phyloP scores from a whole-genome alignment of 116 monocot species.

The Thalassia testudinum region DNA sequence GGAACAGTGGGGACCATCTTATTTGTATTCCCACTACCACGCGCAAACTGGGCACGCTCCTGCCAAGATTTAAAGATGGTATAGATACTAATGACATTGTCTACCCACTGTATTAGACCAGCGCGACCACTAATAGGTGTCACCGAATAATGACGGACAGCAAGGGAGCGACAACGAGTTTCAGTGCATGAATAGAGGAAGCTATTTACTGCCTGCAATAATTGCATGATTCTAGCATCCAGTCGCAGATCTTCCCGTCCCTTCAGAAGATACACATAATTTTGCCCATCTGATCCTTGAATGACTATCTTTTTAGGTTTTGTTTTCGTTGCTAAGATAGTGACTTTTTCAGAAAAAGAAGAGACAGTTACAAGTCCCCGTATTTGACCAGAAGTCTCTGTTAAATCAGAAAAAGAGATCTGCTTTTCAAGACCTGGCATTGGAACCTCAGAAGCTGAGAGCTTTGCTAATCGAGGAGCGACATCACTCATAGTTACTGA shows the following conservation, averaged over 20 bases:
- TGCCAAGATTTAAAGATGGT: conserved; percentile 94
- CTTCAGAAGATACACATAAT: conserved; percentile 90
- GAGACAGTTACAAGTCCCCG: conserved; percentile 64
- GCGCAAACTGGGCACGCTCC: conserved; percentile 42
- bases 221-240: conserved; percentile 96
- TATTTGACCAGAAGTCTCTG: conserved; percentile 9
- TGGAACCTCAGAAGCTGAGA: conserved; percentile 78
- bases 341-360: conserved; percentile 65
- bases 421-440: conserved; percentile 96
- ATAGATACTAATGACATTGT: conserved; percentile 86
- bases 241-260: conserved; percentile 96
- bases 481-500: conserved; percentile 53
- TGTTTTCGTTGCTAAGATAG: conserved; percentile 89
- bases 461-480: conserved; percentile 51
- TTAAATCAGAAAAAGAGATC: conserved; percentile 11
- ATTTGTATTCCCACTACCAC: conserved; percentile 39
- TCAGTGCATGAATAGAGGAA: conserved; percentile 41
- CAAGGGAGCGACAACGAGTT: conserved; percentile 31
- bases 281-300: conserved; percentile 79
- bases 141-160: conserved; percentile 76
- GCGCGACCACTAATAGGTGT: conserved; percentile 93
- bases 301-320: conserved; percentile 85
- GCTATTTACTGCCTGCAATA: conserved; percentile 70
- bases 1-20: conserved; percentile 38
- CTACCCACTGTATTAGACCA: conserved; percentile 97